Conservation (phyloP, 805 yeast genomes). For the Kluyveromyces aestuarii region DNA sequence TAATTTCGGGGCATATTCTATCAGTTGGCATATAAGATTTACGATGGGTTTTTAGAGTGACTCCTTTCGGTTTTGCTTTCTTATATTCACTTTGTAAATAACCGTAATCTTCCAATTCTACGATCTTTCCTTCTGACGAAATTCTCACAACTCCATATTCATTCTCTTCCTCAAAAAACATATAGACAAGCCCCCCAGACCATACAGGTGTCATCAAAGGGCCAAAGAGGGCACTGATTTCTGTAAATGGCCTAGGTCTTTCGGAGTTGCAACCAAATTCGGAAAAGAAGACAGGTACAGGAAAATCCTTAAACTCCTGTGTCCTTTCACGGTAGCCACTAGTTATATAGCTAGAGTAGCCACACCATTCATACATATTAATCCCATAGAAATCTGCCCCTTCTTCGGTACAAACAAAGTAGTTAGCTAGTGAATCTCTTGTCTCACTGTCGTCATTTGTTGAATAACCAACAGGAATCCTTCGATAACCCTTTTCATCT, state of each 20-base stretch:
- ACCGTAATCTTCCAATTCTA: constrained; percentile 50
- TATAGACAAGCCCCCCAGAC: constrained; percentile 82
- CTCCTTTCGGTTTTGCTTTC: constrained; percentile 38
- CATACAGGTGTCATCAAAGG: constrained; percentile 65
- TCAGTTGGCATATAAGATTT: constrained; percentile 10
- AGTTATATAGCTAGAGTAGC: constrained; percentile 45
- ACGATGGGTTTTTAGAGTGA: constrained; percentile 23
- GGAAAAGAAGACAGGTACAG: constrained; percentile 69
- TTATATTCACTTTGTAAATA: constrained; percentile 46
- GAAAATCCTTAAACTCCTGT: constrained; percentile 49
- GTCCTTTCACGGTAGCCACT: constrained; percentile 66
- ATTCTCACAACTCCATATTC: constrained; percentile 61
- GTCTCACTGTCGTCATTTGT: constrained; percentile 82
- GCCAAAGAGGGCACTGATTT: constrained; percentile 56
- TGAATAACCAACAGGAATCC: constrained; percentile 89
- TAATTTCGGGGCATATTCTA: constrained; percentile 41
- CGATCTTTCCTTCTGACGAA: constrained; percentile 33
- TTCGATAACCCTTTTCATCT: constrained; percentile 47
- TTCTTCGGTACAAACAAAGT: constrained; percentile 71
- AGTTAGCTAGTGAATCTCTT: constrained; percentile 70
- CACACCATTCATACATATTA: constrained; percentile 88
- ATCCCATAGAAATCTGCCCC: constrained; percentile 72
- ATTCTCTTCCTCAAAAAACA: constrained; percentile 73
- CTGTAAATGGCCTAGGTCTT: constrained; percentile 63
- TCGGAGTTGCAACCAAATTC: constrained; percentile 72